Evolutionary conservation across 2,329 filamentous ascomycete genomes (phyloP), one percentile per base, ranked within the genome.

Genomic region (Sclerotinia minor): DNA sequence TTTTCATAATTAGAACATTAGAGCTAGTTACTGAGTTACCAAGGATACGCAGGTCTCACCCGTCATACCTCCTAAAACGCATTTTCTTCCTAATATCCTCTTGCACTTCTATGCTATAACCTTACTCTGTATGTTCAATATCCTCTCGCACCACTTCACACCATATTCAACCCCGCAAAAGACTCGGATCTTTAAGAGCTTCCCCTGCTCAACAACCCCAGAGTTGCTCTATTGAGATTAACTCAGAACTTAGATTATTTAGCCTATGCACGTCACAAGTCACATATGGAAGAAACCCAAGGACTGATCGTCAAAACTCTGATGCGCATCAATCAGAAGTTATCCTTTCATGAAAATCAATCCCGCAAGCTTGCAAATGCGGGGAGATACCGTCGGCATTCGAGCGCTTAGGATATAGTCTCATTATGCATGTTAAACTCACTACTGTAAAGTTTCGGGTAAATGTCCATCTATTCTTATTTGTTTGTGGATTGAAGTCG

Each of bases 251-350:
- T 35, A 35, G 8, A 35, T 8, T 6, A 32, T 45, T 47, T 26
- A 65, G 52, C 38, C 41, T 35, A 47, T 58, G 38, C 26, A 35
- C 35, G 5, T n/a, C 29, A 41, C 24, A 54, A 4, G 63, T 45
- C 38, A 54, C 38, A 55, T 24, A 3, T 8, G 24, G n/a, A n/a
- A 29, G 3, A n/a, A 19, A 19, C 21, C 1, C 41, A 58, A 52
- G 57, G 38, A 45, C 49, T 17, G 47, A 63, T 58, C 41, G 13
- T 53, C 38, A 38, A 54, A 21, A 32, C 6, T 47, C 26, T 29
- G 52, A 69, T 59, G 68, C 68, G 68, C 68, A 58, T 68, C 68
- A 69, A 68, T 68, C 32, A 44, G 49, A 64, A 65, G 49, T 52
- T 52, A 17, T 38, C 21, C 24, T 19, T 59, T 58, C 7, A 54